Evolutionary conservation across 73 alveolate species (phyloP).

Genomic region (Blepharisma stoltei): DNA sequence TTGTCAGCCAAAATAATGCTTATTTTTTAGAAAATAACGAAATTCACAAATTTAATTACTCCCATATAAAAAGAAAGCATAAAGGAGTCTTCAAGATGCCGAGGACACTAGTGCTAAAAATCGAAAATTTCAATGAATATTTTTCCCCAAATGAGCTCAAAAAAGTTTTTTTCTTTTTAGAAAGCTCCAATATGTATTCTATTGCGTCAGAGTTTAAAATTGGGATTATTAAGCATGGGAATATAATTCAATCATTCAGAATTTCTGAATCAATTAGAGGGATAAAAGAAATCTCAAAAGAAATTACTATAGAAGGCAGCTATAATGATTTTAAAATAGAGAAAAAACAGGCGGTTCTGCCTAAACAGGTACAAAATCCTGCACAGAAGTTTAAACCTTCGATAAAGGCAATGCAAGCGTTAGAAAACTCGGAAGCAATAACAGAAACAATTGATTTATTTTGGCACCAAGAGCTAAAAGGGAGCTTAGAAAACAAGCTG

Average conservation of each 20-base stretch:
- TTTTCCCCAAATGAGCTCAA: not conserved
- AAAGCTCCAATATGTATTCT: not conserved
- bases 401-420: conserved; percentile 1
- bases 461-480: not conserved
- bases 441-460: not conserved
- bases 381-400: not conserved
- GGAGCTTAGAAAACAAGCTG: not conserved
- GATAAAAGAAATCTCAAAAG: not conserved
- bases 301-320: not conserved
- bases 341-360: not conserved
- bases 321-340: not conserved
- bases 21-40: not conserved
- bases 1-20: not conserved
- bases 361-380: not conserved
- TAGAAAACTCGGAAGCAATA: not conserved
- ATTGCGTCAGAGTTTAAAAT: not conserved
- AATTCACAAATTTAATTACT: not conserved
- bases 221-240: not conserved
- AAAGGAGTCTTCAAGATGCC: not conserved
- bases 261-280: not conserved
- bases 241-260: not conserved
- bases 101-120: not conserved
- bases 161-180: not conserved
- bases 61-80: not conserved
- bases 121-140: not conserved